Percentiles rank a stretch among this genome's conserved stretches.
These are phyloP conservation scores for Candida sanyaensis DNA, from an alignment of 1,139 yeast species.

Conservation along the genomic window DNA sequence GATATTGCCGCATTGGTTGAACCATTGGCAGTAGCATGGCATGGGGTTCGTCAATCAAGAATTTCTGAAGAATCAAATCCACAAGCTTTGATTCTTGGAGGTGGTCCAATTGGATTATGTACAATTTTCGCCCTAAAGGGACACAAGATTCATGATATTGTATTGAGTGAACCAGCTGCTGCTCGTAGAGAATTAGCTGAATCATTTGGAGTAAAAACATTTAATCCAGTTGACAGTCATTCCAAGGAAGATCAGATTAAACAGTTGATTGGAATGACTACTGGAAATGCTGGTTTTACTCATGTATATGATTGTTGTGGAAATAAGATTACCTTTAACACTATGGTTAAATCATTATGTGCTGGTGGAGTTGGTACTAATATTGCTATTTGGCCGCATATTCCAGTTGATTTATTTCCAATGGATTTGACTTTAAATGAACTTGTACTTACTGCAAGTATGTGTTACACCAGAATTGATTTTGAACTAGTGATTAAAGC, in stretches of 20 bases:
- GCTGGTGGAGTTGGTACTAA: conserved; percentile 66
- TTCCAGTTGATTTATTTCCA: conserved; percentile 34
- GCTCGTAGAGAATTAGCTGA: conserved; percentile 57
- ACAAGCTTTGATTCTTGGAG: conserved; percentile 45
- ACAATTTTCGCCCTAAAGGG: conserved; percentile 58
- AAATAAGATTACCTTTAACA: conserved; percentile 51
- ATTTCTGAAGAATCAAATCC: conserved; percentile 1
- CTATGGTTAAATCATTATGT: conserved; percentile 52
- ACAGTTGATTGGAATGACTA: conserved; percentile 37
- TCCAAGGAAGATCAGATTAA: conserved; percentile 24
- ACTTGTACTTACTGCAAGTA: conserved; percentile 40
- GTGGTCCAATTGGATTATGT: conserved; percentile 65
- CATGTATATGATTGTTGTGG: conserved; percentile 67
- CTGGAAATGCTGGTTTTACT: conserved; percentile 55
- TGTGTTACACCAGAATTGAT: conserved; percentile 40
- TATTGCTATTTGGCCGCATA: conserved; percentile 57
- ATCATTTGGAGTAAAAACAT: conserved; percentile 47
- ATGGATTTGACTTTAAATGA: conserved; percentile 43
- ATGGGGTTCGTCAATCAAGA: conserved; percentile 50
- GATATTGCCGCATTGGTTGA: conserved; percentile 59
- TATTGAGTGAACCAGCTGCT: conserved; percentile 61
- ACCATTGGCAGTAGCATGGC: conserved; percentile 62
- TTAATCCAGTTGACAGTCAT: conserved; percentile 24
- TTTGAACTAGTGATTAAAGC: conserved; percentile 37
- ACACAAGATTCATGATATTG: conserved; percentile 52